phyloP scores from a whole-genome alignment of 306 rosid species.

The Trifolium dubium region DNA sequence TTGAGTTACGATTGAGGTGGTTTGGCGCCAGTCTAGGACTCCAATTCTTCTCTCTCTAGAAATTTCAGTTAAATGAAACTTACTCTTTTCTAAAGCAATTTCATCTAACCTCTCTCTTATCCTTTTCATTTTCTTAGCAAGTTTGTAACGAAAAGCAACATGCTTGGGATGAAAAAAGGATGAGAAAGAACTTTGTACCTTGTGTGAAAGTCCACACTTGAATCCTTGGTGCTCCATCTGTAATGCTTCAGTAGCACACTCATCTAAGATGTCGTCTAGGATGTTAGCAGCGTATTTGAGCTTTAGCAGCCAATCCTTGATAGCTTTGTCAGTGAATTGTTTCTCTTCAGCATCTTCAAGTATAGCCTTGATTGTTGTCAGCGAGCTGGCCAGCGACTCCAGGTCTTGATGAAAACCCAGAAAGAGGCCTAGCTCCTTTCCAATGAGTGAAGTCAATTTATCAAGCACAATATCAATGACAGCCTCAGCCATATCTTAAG shows the following conservation, averaged over 20 bases:
- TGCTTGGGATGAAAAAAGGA: no score
- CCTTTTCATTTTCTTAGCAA: no score
- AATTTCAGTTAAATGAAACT: no score
- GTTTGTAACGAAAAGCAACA: no score
- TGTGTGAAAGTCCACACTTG: neutral
- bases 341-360: constrained; percentile 48
- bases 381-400: neutral
- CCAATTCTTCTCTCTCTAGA: no score
- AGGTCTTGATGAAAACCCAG: constrained; percentile 5
- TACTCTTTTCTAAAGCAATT: no score
- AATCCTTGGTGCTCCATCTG: neutral
- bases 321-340: constrained; percentile 12
- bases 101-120: no score
- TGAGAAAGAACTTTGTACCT: neutral
- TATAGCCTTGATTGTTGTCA: constrained; percentile 28
- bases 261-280: constrained; percentile 42
- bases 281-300: constrained; percentile 12
- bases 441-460: constrained; percentile 26
- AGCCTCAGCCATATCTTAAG: constrained; percentile 30
- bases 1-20: no score
- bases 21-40: no score
- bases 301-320: constrained; percentile 33
- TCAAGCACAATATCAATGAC: constrained; percentile 4
- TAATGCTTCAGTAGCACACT: constrained; percentile 14
- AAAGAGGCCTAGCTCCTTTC: neutral